Conservation (phyloP, 805 yeast genomes). For the Schwanniomyces sp. region DNA sequence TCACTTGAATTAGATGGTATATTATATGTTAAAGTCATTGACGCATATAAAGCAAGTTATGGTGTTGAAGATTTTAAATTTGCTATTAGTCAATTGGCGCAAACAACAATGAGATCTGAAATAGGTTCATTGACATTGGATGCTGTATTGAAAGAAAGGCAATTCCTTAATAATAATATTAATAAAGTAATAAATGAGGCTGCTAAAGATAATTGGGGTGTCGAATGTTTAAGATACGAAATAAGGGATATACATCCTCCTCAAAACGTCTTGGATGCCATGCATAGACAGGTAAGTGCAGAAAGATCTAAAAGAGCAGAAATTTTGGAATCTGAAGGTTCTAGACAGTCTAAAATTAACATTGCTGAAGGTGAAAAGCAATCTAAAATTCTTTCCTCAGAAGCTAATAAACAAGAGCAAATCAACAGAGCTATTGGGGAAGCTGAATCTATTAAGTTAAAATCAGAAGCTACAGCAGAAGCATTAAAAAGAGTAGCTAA, state of each 20-base stretch:
- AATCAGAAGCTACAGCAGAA: conserved; percentile 71
- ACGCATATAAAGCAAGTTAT: conserved; percentile 82
- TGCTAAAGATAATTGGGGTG: conserved; percentile 78
- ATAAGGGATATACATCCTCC: conserved; percentile 90
- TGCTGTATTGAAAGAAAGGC: conserved; percentile 76
- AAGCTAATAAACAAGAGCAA: conserved; percentile 60
- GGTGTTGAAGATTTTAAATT: conserved; percentile 88
- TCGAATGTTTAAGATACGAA: conserved; percentile 78
- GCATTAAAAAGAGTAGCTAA: conserved; percentile 64
- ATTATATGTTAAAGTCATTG: conserved; percentile 71
- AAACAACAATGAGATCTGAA: conserved; percentile 88
- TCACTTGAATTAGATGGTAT: conserved; percentile 85
- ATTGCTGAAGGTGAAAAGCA: conserved; percentile 81
- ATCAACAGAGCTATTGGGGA: conserved; percentile 75
- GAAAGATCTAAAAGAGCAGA: conserved; percentile 87
- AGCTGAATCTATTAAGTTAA: conserved; percentile 63
- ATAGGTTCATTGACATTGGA: conserved; percentile 82
- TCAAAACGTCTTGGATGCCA: conserved; percentile 77
- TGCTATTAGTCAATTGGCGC: conserved; percentile 83
- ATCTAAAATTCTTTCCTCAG: conserved; percentile 71
- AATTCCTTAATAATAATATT: conserved; percentile 67
- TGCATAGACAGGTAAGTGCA: conserved; percentile 89
- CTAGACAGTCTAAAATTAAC: conserved; percentile 74
- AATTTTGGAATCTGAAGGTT: conserved; percentile 84
- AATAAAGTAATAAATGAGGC: conserved; percentile 82